Percentiles rank a stretch among this genome's conserved stretches.
These are phyloP conservation scores for Logfia minima DNA, from an alignment of 129 eudicot genomes.

Conservation along the genomic window DNA sequence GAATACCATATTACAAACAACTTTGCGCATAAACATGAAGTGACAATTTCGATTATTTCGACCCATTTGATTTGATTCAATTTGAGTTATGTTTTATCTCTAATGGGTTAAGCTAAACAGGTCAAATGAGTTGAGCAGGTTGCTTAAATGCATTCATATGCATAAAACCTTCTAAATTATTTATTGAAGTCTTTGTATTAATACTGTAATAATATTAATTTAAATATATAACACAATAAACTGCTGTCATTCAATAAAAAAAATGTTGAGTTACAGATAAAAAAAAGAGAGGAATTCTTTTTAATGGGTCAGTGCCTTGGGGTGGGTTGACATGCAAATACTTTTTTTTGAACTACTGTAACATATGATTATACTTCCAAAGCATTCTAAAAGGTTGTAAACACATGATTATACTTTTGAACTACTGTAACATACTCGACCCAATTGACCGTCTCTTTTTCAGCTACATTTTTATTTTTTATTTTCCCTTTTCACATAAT, in stretches of 20 bases:
- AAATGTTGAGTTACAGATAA: too few species aligned
- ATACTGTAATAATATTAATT: not conserved
- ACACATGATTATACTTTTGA: not conserved
- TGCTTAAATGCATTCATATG: not conserved
- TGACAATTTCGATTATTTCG: not conserved
- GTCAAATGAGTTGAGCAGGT: not conserved
- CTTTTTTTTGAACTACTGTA: not conserved
- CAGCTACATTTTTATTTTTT: too few species aligned
- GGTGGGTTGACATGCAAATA: not conserved
- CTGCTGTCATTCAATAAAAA: too few species aligned
- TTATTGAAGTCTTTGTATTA: not conserved
- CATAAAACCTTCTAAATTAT: not conserved
- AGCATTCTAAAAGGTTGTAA: not conserved
- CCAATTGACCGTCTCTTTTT: too few species aligned
- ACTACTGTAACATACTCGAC: not conserved
- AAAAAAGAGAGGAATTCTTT: too few species aligned
- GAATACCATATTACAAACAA: slow-evolving; percentile 5
- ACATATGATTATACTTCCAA: not conserved
- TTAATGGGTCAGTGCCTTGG: too few species aligned
- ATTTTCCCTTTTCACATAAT: not conserved
- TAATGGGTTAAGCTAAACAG: not conserved
- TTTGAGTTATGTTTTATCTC: not conserved
- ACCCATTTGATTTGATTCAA: too few species aligned
- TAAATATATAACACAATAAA: not conserved
- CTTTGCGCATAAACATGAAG: not conserved